A percentile compares a stretch with the other conserved stretches of the same genome.
phyloP scores from a whole-genome alignment of 805 yeast species.

The Candida fluviatilis region DNA sequence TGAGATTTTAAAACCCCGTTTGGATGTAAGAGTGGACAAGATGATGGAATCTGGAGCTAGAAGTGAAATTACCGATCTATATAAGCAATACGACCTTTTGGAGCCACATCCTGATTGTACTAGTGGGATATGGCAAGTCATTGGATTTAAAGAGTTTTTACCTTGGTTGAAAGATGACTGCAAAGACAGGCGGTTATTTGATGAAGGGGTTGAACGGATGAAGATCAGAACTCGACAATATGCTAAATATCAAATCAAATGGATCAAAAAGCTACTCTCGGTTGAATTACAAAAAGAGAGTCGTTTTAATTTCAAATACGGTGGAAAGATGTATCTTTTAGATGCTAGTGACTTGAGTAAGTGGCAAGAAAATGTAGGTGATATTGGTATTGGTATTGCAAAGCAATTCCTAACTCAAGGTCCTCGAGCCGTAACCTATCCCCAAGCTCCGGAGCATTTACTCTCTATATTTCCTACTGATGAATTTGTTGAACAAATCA shows the following conservation, averaged over 20 bases:
- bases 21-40: constrained; percentile 76
- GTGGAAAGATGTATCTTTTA: constrained; percentile 62
- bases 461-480: constrained; percentile 19
- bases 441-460: constrained; percentile 26
- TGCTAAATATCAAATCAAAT: constrained; percentile 83
- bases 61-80: constrained; percentile 63
- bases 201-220: constrained; percentile 65
- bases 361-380: constrained; percentile 59
- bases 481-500: constrained; percentile 12
- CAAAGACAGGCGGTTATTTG: constrained; percentile 20
- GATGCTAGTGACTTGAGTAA: constrained; percentile 68
- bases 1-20: constrained; percentile 50
- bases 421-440: constrained; percentile 18
- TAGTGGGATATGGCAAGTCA: constrained; percentile 88
- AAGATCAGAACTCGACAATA: constrained; percentile 80
- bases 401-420: constrained; percentile 28
- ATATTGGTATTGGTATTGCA: constrained; percentile 52
- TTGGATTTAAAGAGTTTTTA: constrained; percentile 86
- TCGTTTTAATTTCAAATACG: constrained; percentile 44
- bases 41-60: constrained; percentile 74
- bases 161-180: constrained; percentile 51
- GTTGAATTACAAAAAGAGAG: constrained; percentile 53
- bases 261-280: constrained; percentile 74
- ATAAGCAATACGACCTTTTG: constrained; percentile 35
- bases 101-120: constrained; percentile 48